phyloP scores from a whole-genome alignment of 129 eudicot genomes.

The Tanacetum coccineum region DNA sequence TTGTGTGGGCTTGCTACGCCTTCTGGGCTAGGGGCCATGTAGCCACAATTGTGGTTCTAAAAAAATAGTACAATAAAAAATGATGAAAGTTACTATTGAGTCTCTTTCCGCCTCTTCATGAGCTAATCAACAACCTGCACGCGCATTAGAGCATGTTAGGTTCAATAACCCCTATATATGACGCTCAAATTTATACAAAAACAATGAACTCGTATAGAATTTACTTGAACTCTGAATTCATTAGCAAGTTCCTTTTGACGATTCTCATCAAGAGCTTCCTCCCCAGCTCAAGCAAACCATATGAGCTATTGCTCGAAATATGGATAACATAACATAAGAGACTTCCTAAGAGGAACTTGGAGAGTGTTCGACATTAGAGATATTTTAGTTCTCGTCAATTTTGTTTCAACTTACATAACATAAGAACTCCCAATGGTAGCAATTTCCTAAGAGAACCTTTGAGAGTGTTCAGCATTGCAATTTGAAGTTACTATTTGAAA shows the following conservation, averaged over 20 bases:
- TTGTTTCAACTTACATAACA: not conserved
- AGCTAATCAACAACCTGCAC: conserved; percentile 44
- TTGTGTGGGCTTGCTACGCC: too few relatives aligned
- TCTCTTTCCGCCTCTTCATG: conserved; percentile 25
- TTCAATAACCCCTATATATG: not conserved
- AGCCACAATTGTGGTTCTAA: too few relatives aligned
- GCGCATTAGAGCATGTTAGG: not conserved
- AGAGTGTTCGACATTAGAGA: too few relatives aligned
- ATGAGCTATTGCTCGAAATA: conserved; percentile 65
- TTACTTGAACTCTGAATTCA: conserved; percentile 57
- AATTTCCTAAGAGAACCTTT: too few relatives aligned
- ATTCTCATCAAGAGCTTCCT: conserved; percentile 51
- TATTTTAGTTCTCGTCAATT: not conserved
- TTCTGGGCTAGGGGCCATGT: too few relatives aligned
- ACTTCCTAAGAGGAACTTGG: too few relatives aligned
- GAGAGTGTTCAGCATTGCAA: too few relatives aligned
- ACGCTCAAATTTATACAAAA: not conserved
- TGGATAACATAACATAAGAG: too few relatives aligned
- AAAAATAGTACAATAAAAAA: too few relatives aligned
- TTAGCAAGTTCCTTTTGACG: conserved; percentile 62
- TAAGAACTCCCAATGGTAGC: too few relatives aligned
- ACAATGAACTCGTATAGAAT: not conserved
- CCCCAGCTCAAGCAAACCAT: conserved; percentile 60
- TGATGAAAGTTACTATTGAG: conserved; percentile 46
- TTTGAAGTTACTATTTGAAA: too few relatives aligned